A percentile compares a stretch with the other conserved stretches of the same genome.
These are phyloP conservation scores for Solanum medicagineum DNA, from an alignment of 257 asterid species.

Conservation along the genomic window DNA sequence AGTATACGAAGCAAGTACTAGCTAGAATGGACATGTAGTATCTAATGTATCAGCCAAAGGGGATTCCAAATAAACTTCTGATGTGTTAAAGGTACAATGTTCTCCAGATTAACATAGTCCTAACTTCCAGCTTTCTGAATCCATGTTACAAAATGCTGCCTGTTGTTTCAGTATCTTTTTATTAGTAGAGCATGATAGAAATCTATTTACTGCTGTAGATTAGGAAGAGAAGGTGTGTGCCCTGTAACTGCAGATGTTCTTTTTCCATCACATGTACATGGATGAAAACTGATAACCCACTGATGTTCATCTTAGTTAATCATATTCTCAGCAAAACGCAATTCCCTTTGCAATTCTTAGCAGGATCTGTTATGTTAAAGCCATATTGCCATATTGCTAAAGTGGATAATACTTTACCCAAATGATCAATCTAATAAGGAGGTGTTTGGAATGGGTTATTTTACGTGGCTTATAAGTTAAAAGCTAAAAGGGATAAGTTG, in stretches of 20 bases:
- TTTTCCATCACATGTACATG: neutral
- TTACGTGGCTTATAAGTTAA: no score
- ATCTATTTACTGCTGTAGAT: neutral
- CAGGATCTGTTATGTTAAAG: neutral
- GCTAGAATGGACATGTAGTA: neutral
- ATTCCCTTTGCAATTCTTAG: neutral
- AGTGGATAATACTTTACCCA: no score
- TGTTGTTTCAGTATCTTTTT: neutral
- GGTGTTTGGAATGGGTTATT: no score
- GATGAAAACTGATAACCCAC: neutral
- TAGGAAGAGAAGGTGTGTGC: neutral
- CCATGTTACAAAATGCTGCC: neutral
- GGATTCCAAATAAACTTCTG: neutral
- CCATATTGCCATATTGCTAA: neutral
- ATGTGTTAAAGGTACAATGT: neutral
- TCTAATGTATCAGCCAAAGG: neutral
- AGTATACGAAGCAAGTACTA: slow-evolving; percentile 20
- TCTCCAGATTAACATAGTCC: neutral
- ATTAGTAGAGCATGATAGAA: neutral
- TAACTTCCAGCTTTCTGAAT: neutral
- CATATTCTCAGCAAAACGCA: neutral
- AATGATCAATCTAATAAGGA: no score
- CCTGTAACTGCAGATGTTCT: neutral
- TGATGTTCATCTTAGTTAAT: neutral
- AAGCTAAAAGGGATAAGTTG: no score